Evolutionary conservation across 441 rosid genomes (phyloP).

Genomic region (Hura crepitans): DNA sequence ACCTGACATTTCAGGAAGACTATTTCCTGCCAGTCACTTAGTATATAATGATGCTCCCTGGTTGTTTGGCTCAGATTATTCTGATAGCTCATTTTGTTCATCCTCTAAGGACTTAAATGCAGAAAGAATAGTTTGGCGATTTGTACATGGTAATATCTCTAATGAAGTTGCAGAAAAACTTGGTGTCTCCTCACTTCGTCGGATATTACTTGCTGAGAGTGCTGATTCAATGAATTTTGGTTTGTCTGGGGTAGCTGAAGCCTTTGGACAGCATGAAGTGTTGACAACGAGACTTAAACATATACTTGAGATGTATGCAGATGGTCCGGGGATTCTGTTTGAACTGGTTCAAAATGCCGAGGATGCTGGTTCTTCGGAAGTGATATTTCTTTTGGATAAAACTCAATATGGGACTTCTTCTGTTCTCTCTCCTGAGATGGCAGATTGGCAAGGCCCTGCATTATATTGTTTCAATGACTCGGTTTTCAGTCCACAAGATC

Average conservation of each 20-base stretch:
- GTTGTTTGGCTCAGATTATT: constrained; percentile 74
- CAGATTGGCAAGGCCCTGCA: constrained; percentile 99
- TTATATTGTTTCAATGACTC: constrained; percentile 95
- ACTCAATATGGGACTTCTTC: constrained; percentile 98
- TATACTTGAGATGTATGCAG: constrained; percentile 99
- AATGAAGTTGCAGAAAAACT: constrained; percentile 97
- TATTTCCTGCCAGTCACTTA: constrained; percentile 72
- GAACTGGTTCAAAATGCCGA: constrained; percentile 98
- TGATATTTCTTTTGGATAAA: constrained; percentile 84
- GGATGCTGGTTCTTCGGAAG: constrained; percentile 98
- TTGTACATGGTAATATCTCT: constrained; percentile 91
- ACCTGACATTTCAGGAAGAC: constrained; percentile 84
- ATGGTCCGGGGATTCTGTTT: constrained; percentile 97
- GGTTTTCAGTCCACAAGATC: constrained; percentile 92
- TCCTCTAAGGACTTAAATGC: constrained; percentile 57
- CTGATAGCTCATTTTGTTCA: constrained; percentile 50
- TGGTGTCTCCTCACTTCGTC: constrained; percentile 94
- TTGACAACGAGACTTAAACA: constrained; percentile 96
- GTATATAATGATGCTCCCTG: constrained; percentile 99
- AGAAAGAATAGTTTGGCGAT: constrained; percentile 67
- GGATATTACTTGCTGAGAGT: constrained; percentile 96
- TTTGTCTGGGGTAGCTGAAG: constrained; percentile 96
- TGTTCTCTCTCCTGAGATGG: constrained; percentile 98
- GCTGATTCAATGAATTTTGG: constrained; percentile 97
- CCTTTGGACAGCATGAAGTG: constrained; percentile 99